Conservation (phyloP, 768 basidiomycete species). For the Phanerochaete carnosa region DNA sequence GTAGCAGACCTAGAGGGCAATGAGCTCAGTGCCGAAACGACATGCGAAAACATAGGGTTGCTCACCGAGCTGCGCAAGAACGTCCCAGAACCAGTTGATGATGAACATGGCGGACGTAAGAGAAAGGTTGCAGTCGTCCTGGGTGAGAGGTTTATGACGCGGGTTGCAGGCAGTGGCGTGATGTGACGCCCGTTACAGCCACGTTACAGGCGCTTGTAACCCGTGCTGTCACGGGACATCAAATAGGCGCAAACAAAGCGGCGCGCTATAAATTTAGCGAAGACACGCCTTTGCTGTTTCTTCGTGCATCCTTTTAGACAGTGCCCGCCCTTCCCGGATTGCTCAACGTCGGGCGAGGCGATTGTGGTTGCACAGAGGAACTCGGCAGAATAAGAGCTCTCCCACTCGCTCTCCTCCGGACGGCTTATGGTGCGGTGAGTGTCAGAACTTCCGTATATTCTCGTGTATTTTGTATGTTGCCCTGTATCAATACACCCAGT, state of each 20-base stretch:
- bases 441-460: constrained; percentile 62
- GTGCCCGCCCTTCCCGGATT: constrained; percentile 53
- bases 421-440: constrained; percentile 46
- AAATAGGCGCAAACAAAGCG: constrained; percentile 1
- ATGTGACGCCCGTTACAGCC: constrained; percentile 3
- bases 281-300: not conserved
- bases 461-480: not conserved
- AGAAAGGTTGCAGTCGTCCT: constrained; percentile 1
- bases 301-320: constrained; percentile 67
- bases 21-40: not conserved
- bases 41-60: constrained; percentile 1
- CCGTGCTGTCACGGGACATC: not conserved
- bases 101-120: constrained; percentile 65
- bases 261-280: constrained; percentile 1
- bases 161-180: constrained; percentile 1
- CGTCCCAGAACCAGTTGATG: constrained; percentile 95
- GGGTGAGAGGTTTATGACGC: constrained; percentile 4
- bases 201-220: not conserved
- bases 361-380: constrained; percentile 67
- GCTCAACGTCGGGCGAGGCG: constrained; percentile 52
- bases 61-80: constrained; percentile 90
- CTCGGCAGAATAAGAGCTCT: constrained; percentile 57
- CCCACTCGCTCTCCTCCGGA: constrained; percentile 32
- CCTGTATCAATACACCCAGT: not conserved
- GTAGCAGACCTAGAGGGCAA: constrained; percentile 61